phyloP scores from a whole-genome alignment of 23 red algal genomes.

The Cyanidium caldarium region DNA sequence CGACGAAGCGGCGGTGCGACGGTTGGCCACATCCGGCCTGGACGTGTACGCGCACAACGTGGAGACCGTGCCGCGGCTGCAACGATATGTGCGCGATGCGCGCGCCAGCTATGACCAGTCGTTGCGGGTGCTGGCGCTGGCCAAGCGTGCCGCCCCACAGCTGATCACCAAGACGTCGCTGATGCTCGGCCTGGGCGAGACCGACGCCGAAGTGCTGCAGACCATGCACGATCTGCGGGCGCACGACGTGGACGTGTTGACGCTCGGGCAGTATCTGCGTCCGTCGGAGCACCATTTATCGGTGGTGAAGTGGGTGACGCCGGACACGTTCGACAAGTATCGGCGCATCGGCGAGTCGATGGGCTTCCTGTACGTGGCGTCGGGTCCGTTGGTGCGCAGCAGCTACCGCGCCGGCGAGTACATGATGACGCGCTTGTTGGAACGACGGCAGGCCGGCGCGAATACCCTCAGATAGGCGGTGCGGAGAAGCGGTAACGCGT shows the following conservation, averaged over 20 bases:
- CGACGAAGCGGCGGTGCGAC: constrained; percentile 21
- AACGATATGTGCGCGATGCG: constrained; percentile 55
- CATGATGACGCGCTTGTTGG: constrained; percentile 29
- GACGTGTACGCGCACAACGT: constrained; percentile 96
- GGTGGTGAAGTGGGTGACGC: constrained; percentile 73
- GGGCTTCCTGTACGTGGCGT: constrained; percentile 85
- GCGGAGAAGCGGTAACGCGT: not conserved
- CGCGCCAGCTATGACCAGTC: constrained; percentile 66
- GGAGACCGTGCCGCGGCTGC: constrained; percentile 75
- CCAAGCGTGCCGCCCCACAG: constrained; percentile 20
- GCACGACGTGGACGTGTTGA: constrained; percentile 62
- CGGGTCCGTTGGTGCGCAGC: constrained; percentile 70
- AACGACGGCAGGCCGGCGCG: not conserved
- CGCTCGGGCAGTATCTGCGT: constrained; percentile 83
- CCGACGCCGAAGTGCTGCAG: constrained; percentile 44
- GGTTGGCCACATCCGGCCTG: constrained; percentile 39
- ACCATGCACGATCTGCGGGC: constrained; percentile 42
- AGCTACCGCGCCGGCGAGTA: constrained; percentile 91
- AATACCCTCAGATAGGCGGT: not conserved
- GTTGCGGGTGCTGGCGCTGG: constrained; percentile 27
- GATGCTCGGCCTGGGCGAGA: constrained; percentile 96
- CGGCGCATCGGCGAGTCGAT: constrained; percentile 28
- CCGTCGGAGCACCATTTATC: constrained; percentile 57
- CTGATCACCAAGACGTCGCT: constrained; percentile 77
- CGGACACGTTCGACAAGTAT: constrained; percentile 68